These are phyloP conservation scores for Panaeolus papilionaceus DNA, from an alignment of 768 basidiomycete species.

Conservation along the genomic window DNA sequence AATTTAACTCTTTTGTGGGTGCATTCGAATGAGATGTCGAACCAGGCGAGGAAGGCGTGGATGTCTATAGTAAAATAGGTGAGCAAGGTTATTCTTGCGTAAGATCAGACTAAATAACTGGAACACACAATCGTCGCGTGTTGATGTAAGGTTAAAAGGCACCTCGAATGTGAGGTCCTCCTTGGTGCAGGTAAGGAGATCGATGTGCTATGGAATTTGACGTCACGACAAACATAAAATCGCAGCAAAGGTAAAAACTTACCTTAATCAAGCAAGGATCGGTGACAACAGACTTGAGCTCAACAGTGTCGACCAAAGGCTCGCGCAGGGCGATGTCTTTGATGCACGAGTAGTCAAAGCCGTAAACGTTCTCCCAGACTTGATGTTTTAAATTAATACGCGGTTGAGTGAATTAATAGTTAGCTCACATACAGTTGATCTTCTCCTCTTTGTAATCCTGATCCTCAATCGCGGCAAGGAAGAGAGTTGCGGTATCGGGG, in stretches of 20 bases:
- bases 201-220: conserved; percentile 67
- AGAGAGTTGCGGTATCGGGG: conserved; percentile 93
- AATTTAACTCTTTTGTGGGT: conserved; percentile 96
- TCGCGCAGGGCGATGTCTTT: conserved; percentile 97
- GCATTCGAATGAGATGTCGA: conserved; percentile 94
- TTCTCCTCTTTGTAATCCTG: conserved; percentile 99
- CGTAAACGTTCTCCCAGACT: conserved; percentile 99
- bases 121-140: conserved; percentile 90
- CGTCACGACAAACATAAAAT: conserved; percentile 10
- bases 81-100: not conserved
- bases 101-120: not conserved
- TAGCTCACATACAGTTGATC: conserved; percentile 84
- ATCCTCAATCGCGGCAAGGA: conserved; percentile 97
- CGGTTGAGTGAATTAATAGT: conserved; percentile 5
- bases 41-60: conserved; percentile 99
- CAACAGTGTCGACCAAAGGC: conserved; percentile 98
- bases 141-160: conserved; percentile 80
- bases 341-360: conserved; percentile 99
- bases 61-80: conserved; percentile 60
- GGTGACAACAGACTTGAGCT: conserved; percentile 93
- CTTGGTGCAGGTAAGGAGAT: conserved; percentile 91
- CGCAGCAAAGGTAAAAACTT: conserved; percentile 22
- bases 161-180: conserved; percentile 91
- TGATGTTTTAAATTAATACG: conserved; percentile 17
- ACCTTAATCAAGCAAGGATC: conserved; percentile 92